phyloP scores from a whole-genome alignment of 164 flowering plant species.

The Piper longum region DNA sequence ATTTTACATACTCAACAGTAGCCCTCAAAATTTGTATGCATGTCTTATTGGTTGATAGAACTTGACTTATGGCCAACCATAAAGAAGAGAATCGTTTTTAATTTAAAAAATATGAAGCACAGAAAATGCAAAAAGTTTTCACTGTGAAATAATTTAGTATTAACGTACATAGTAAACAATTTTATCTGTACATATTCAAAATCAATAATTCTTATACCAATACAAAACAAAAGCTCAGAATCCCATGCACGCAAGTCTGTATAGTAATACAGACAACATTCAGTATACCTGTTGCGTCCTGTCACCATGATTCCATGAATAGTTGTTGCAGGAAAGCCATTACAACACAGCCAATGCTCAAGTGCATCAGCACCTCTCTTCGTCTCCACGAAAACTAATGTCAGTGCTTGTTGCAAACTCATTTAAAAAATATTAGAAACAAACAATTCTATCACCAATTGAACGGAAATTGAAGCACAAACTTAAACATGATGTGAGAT shows the following conservation, averaged over 20 bases:
- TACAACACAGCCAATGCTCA: constrained; percentile 30
- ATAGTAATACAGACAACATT: neutral
- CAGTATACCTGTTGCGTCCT: constrained; percentile 40
- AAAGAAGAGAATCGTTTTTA: no score
- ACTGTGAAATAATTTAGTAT: no score
- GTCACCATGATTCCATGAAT: constrained; percentile 67
- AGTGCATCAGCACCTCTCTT: constrained; percentile 49
- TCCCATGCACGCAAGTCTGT: neutral
- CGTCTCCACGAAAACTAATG: constrained; percentile 52
- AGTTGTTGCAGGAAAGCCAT: constrained; percentile 44
- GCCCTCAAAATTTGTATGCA: no score
- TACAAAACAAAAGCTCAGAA: no score
- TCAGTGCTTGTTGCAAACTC: constrained; percentile 28
- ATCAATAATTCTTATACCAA: neutral
- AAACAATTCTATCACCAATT: neutral
- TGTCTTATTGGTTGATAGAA: no score
- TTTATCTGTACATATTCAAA: neutral
- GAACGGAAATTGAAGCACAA: neutral
- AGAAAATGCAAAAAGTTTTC: neutral
- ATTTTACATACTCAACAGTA: no score
- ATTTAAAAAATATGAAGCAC: neutral
- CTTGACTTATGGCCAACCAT: no score
- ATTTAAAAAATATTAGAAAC: neutral
- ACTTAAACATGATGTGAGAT: neutral
- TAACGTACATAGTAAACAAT: no score